Evolutionary conservation across 2,329 filamentous ascomycete genomes (phyloP).

Genomic region (Chalara sp.): DNA sequence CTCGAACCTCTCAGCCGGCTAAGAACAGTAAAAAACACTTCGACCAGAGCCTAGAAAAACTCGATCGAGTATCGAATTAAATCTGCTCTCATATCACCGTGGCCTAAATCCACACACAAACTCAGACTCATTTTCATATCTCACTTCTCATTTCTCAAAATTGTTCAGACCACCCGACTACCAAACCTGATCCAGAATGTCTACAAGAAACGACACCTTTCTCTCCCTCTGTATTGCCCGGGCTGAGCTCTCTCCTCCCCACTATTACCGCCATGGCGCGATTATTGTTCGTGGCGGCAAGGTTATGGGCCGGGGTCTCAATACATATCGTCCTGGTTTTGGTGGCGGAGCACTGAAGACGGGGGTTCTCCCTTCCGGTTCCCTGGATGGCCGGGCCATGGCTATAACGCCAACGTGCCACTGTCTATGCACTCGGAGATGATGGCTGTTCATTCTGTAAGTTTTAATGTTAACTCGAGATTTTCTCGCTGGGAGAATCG

Average conservation of each 20-base stretch:
- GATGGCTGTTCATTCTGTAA: constrained; percentile 43
- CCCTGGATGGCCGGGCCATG: constrained; percentile 24
- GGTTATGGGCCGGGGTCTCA: constrained; percentile 44
- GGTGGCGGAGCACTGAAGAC: constrained; percentile 43
- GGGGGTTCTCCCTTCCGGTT: constrained; percentile 30
- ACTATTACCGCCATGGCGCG: constrained; percentile 40
- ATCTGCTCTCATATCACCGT: too few relatives aligned
- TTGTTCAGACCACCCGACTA: too few relatives aligned
- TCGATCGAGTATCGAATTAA: too few relatives aligned
- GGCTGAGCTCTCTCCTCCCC: constrained; percentile 40
- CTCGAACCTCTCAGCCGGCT: too few relatives aligned
- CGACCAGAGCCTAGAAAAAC: too few relatives aligned
- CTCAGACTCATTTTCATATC: too few relatives aligned
- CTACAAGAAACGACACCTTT: constrained; percentile 35
- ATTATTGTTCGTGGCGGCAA: constrained; percentile 46
- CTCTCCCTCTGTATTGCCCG: constrained; percentile 44
- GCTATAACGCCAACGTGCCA: constrained; percentile 33
- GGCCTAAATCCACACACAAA: too few relatives aligned
- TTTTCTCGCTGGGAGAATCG: too few relatives aligned
- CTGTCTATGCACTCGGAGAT: constrained; percentile 49
- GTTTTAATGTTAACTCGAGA: too few relatives aligned
- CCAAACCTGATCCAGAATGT: constrained; percentile 8
- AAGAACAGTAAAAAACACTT: too few relatives aligned
- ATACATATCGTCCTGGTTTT: constrained; percentile 42
- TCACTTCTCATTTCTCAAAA: too few relatives aligned